Evolutionary conservation across 345 rosid genomes (phyloP).

Genomic region (Zanthoxylum bungeanum): DNA sequence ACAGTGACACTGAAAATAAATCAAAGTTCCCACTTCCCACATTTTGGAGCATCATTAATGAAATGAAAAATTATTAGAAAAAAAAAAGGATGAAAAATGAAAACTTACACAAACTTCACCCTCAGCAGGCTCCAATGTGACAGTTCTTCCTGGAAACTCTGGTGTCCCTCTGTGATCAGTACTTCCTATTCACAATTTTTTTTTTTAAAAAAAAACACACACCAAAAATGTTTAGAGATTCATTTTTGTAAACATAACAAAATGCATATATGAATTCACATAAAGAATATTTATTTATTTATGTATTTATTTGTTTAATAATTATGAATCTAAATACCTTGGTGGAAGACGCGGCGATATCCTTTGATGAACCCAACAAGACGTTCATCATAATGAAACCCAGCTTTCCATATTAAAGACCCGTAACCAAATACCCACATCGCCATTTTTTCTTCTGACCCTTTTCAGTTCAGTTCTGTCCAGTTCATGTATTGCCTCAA

Average conservation of each 20-base stretch:
- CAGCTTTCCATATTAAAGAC: constrained; percentile 83
- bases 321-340: too few relatives aligned
- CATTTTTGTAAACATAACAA: not conserved
- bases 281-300: too few relatives aligned
- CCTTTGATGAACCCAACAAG: constrained; percentile 76
- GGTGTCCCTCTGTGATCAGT: constrained; percentile 94
- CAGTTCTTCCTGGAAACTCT: constrained; percentile 81
- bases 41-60: not conserved
- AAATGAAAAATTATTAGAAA: too few relatives aligned
- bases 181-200: constrained; percentile 55
- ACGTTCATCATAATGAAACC: constrained; percentile 66
- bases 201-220: too few relatives aligned
- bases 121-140: constrained; percentile 65
- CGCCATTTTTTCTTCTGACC: constrained; percentile 38
- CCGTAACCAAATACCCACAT: constrained; percentile 94
- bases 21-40: constrained; percentile 1
- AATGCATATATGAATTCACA: not conserved
- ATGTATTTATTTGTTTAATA: too few relatives aligned
- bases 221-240: not conserved
- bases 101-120: constrained; percentile 74
- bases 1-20: not conserved
- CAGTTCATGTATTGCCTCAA: not conserved
- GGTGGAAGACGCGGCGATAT: constrained; percentile 81
- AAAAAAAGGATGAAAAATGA: not conserved
- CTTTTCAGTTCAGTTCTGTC: not conserved